These are phyloP conservation scores for Erythrophleum fordii DNA, from an alignment of 306 rosid genomes.

Conservation along the genomic window DNA sequence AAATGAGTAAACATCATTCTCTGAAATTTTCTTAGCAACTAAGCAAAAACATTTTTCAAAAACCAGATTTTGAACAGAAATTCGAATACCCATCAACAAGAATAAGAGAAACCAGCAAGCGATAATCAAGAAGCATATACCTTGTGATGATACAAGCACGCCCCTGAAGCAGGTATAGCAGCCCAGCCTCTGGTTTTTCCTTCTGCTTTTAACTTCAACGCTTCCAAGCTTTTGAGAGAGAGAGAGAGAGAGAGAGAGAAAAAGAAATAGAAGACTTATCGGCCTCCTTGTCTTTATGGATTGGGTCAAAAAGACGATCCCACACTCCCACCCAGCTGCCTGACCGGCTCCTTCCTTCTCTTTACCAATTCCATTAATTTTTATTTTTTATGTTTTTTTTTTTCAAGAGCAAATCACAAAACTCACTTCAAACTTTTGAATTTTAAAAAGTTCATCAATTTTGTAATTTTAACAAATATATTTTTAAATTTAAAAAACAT, in stretches of 20 bases:
- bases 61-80: slow-evolving; percentile 29
- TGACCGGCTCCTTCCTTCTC: slow-evolving; percentile 43
- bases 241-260: background rate
- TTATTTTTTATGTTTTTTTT: background rate
- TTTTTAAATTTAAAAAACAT: too few species aligned
- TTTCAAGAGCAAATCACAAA: background rate
- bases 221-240: slow-evolving; percentile 36
- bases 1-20: background rate
- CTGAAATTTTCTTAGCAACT: slow-evolving; percentile 36
- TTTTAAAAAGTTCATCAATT: background rate
- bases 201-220: slow-evolving; percentile 28
- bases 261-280: slow-evolving; percentile 58
- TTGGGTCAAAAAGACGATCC: slow-evolving; percentile 67
- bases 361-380: slow-evolving; percentile 17
- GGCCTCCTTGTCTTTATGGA: slow-evolving; percentile 35
- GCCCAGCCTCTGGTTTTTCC: slow-evolving; percentile 27
- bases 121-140: slow-evolving; percentile 37
- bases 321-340: slow-evolving; percentile 49
- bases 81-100: slow-evolving; percentile 7
- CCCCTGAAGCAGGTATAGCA: background rate
- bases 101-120: background rate
- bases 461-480: background rate
- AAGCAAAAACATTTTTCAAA: slow-evolving; percentile 9
- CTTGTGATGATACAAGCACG: slow-evolving; percentile 37
- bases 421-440: background rate